A percentile compares a stretch with the other conserved stretches of the same genome.
Conservation (phyloP, 768 basidiomycete genomes). For the Melanogaster broomeanus region DNA sequence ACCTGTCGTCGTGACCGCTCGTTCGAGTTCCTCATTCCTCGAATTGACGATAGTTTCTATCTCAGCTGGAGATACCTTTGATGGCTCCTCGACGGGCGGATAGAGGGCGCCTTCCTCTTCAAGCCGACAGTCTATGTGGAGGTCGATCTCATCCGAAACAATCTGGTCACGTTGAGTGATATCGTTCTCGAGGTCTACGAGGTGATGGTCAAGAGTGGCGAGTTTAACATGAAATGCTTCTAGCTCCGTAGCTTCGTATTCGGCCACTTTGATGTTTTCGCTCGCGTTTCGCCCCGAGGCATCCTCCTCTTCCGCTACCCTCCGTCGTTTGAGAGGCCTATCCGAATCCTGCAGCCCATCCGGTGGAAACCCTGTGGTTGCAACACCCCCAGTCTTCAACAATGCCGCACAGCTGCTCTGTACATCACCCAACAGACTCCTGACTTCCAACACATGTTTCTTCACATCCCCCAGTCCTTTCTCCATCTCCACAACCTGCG, state of each 20-base stretch:
- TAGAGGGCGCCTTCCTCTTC: conserved; percentile 27
- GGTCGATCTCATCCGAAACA: conserved; percentile 32
- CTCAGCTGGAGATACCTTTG: conserved; percentile 17
- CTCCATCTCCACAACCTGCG: conserved; percentile 27
- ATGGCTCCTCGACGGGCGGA: conserved; percentile 14
- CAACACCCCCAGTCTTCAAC: conserved; percentile 8
- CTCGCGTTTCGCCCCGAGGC: background rate
- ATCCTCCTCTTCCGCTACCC: conserved; percentile 11
- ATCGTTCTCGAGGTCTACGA: conserved; percentile 38
- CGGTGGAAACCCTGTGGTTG: background rate
- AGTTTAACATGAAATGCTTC: conserved; percentile 33
- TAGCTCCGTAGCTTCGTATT: conserved; percentile 16
- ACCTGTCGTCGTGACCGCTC: conserved; percentile 16
- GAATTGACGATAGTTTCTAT: conserved; percentile 29
- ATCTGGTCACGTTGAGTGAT: conserved; percentile 34
- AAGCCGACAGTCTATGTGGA: conserved; percentile 29
- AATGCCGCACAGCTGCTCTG: conserved; percentile 22
- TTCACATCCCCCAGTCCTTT: conserved; percentile 23
- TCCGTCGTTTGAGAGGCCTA: conserved; percentile 30
- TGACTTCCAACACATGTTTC: conserved; percentile 34
- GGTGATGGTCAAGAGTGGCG: conserved; percentile 24
- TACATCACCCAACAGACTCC: conserved; percentile 21
- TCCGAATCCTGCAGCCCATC: conserved; percentile 17
- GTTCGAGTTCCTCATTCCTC: conserved; percentile 19
- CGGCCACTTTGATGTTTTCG: background rate